Evolutionary conservation across 495 filamentous ascomycete species (phyloP).

Genomic region (Clavariopsis aquatica): DNA sequence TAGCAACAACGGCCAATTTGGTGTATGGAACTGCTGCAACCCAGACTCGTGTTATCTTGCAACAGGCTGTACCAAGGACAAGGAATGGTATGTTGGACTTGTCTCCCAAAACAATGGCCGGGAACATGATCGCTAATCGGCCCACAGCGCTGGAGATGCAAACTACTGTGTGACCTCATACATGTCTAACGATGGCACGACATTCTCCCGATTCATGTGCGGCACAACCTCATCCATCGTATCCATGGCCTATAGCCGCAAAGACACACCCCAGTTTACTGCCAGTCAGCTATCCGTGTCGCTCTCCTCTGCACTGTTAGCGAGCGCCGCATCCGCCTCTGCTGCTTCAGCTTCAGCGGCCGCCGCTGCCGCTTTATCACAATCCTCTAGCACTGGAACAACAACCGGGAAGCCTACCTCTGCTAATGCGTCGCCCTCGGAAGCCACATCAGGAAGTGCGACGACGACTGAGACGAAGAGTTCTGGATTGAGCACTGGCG

Average conservation of each 20-base stretch:
- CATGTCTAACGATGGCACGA: conserved; percentile 11
- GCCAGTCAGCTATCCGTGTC: conserved; percentile 4
- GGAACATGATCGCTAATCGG: not conserved
- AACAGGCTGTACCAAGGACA: not conserved
- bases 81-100: conserved; percentile 11
- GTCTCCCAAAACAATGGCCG: not conserved
- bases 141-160: not conserved
- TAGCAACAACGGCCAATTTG: not conserved
- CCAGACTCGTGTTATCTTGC: conserved; percentile 6
- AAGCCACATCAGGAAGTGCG: not conserved
- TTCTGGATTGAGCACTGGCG: conserved; percentile 2
- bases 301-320: not conserved
- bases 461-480: not conserved
- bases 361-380: not conserved
- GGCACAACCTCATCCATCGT: conserved; percentile 7
- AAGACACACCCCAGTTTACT: conserved; percentile 13
- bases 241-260: conserved; percentile 6
- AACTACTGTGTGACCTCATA: conserved; percentile 15
- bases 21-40: conserved; percentile 22
- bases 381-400: not conserved
- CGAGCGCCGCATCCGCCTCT: conserved; percentile 3
- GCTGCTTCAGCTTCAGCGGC: not conserved
- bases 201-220: conserved; percentile 23
- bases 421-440: not conserved
- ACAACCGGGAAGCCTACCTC: not conserved